Percentiles rank a stretch among this genome's conserved stretches.
phyloP scores from a whole-genome alignment of 2,329 filamentous ascomycete species.

The Pestalotiopsis sp. region DNA sequence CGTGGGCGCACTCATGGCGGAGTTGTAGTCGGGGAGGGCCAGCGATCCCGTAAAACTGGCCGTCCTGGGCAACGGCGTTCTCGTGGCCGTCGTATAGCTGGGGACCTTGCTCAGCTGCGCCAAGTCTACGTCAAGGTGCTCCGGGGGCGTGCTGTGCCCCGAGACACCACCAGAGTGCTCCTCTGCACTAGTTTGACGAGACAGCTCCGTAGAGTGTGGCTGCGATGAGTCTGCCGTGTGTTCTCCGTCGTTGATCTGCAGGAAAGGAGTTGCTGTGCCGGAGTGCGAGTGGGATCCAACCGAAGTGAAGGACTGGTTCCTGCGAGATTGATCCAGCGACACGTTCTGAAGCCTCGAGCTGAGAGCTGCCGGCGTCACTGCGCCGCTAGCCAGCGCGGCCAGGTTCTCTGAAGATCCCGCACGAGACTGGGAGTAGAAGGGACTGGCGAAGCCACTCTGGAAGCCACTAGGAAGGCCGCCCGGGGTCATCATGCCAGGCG shows the following conservation, averaged over 20 bases:
- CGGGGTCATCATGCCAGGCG: constrained; percentile 32
- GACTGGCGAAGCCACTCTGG: constrained; percentile 78
- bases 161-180: constrained; percentile 44
- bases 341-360: constrained; percentile 74
- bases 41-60: constrained; percentile 51
- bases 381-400: constrained; percentile 51
- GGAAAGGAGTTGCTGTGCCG: constrained; percentile 45
- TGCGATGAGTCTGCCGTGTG: constrained; percentile 42
- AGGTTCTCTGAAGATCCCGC: constrained; percentile 84
- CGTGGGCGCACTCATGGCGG: constrained; percentile 58
- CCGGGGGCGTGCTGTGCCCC: constrained; percentile 51
- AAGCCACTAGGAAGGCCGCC: constrained; percentile 34
- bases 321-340: constrained; percentile 50
- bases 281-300: constrained; percentile 40
- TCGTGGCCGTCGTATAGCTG: constrained; percentile 76
- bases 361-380: constrained; percentile 54
- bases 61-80: constrained; percentile 59
- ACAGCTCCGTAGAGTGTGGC: constrained; percentile 49
- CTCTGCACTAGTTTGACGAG: constrained; percentile 56
- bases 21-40: constrained; percentile 68
- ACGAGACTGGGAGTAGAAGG: constrained; percentile 72
- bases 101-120: constrained; percentile 73
- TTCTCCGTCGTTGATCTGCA: constrained; percentile 37
- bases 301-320: constrained; percentile 50
- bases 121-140: constrained; percentile 61